Base-by-base conservation (phyloP, 441 rosid genomes). In the Populus hybrid region DNA sequence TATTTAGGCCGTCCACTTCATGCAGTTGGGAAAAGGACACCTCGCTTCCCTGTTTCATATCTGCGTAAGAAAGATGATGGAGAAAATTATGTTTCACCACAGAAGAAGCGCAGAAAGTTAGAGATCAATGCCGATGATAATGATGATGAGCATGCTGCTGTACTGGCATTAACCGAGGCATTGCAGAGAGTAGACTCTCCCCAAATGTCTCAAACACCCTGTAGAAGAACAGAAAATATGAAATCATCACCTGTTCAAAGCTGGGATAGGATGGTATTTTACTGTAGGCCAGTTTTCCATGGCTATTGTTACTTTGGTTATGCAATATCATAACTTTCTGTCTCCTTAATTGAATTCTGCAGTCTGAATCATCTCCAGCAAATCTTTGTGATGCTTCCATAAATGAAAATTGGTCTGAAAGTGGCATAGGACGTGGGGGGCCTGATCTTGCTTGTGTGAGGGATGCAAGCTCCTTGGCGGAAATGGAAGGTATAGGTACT, bases 1-100 rank as follows among this genome's bases (percentile, higher is more conserved):
- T 81, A 77, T 35, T 73, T 79, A 97, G 99, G 75, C 31, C 94
- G 68, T 45, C 91, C 86, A 78, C 94, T 89, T 78, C 91, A 88
- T 88, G 97, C 91, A 74, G 90, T 90, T 76, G 86, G 94, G 80
- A 97, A 87, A 87, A 94, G 99, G 87, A 97, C 99, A 63, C 98
- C 99, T 72, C 95, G 98, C 42, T 21, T 92, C 75, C 94, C 89
- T 72, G 91, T 97, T 81, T 83, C 90, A 78, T 77, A 75, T 80
- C 71, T 85, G 67, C 9, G 68, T 74, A 82, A 81, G 83, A 86
- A 76, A 84, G 89, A 83, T 76, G 91, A 28, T 28, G 29, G 84
- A 50, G 91, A 86, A 73, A 87, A 76, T 89, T 76, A 64, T 77
- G 78, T 67, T 79, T 83, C 83, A 26, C 82, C 53, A 69, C 88